Base-by-base conservation (phyloP, 1,139 yeast species). In the Tardiomyces digboiensis region DNA sequence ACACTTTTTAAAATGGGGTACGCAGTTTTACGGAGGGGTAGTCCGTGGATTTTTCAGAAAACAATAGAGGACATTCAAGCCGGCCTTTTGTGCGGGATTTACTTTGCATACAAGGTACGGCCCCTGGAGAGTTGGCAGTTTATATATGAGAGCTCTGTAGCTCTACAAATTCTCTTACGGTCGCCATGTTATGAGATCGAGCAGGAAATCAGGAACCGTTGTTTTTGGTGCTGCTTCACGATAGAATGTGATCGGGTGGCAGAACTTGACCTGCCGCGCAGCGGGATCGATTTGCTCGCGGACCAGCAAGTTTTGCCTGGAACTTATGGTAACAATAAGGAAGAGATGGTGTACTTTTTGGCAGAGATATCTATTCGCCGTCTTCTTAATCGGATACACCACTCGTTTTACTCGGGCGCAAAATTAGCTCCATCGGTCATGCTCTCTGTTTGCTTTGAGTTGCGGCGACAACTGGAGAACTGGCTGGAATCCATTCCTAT, bases 211-310 rank as follows among this genome's bases (percentile, higher is more conserved):
- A 39, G 42, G 20, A 33, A 41, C 33, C 41, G 48, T 7, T 26
- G 47, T n/a, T 50, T 48, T 36, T 50, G 53, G 53, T 43, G 53
- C 37, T 50, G 53, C 37, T 50, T 50, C 36, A 40, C 49, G 3
- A 49, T 48, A 12, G 52, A 50, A 38, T 50, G 33, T 38, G 53
- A 50, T 41, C 39, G 53, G 13, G 33, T 50, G 12, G 52, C 53
- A 7, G 53, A 50, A 36, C 45, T 50, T 22, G 53, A 50, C 14
- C 44, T 50, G 13, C 53, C 53, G 8, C 42, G 52, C 10, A 41
- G 47, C 18, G 52, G 53, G 10, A 41, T 50, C 21, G 53, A 49
- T 19, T 29, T 43, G n/a, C 40, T 49, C 37, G 53, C 49, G 4
- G 53, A 50, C 22, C 49, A 49, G 26, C 47, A 48, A 46, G 39